Evolutionary conservation across 179 eudicot genomes (phyloP).

Genomic region (Spinacia oleracea): DNA sequence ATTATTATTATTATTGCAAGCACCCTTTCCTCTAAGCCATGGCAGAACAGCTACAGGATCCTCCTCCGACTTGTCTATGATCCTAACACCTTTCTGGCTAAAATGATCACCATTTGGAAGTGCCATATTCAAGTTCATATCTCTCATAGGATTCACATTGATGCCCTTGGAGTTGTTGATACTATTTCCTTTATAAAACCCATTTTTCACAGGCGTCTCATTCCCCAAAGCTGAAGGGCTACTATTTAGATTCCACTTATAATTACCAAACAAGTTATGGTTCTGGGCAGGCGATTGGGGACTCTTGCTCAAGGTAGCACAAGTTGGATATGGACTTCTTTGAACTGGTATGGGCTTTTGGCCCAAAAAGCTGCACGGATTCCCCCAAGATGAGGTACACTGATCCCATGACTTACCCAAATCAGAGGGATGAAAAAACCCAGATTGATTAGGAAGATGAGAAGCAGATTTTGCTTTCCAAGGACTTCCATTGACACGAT

Average conservation of each 20-base stretch:
- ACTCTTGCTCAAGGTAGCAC: conserved; percentile 37
- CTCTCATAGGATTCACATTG: conserved; percentile 45
- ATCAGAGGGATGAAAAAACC: conserved; percentile 40
- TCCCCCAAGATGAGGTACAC: conserved; percentile 43
- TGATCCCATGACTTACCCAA: conserved; percentile 48
- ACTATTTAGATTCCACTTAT: conserved; percentile 43
- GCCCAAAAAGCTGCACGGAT: conserved; percentile 35
- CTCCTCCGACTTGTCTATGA: conserved; percentile 37
- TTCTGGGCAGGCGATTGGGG: conserved; percentile 40
- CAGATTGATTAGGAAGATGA: conserved; percentile 37
- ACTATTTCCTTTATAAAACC: conserved; percentile 53
- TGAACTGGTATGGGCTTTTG: conserved; percentile 42
- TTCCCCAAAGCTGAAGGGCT: conserved; percentile 36
- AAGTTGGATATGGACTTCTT: conserved; percentile 38
- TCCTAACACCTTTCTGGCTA: conserved; percentile 25
- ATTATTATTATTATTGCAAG: too few species aligned
- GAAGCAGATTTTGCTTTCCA: conserved; percentile 50
- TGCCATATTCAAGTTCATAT: conserved; percentile 57
- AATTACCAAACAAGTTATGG: conserved; percentile 42
- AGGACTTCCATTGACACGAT: conserved; percentile 37
- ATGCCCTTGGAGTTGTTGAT: conserved; percentile 33
- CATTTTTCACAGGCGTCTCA: conserved; percentile 41
- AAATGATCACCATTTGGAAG: conserved; percentile 41
- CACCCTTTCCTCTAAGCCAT: conserved; percentile 60
- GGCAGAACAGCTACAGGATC: conserved; percentile 48